phyloP scores from a whole-genome alignment of 371 early-diverging fungal species.

The Thermomucor indicae-seudaticae region DNA sequence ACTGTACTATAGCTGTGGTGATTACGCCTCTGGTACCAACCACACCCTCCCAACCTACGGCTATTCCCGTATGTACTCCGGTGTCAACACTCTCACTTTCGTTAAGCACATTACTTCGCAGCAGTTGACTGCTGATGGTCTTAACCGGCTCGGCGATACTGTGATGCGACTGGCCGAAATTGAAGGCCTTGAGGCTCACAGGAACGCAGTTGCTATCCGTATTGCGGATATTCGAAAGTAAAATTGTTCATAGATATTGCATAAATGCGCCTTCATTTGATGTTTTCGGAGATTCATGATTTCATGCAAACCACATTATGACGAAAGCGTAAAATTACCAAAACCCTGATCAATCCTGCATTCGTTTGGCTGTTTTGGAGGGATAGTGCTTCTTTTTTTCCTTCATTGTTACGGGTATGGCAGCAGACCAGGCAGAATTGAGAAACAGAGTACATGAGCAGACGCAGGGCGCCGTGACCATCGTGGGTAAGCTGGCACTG shows the following conservation, averaged over 20 bases:
- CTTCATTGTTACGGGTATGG: background rate
- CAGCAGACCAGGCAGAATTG: conserved; percentile 3
- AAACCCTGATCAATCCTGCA: too few species aligned
- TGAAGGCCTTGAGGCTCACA: conserved; percentile 94
- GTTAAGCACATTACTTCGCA: conserved; percentile 96
- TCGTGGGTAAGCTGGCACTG: conserved; percentile 10
- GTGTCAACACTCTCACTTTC: conserved; percentile 93
- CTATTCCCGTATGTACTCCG: conserved; percentile 95
- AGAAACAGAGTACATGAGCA: conserved; percentile 6
- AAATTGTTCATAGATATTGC: too few species aligned
- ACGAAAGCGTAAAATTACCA: too few species aligned
- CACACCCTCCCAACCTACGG: conserved; percentile 98
- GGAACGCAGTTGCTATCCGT: conserved; percentile 93
- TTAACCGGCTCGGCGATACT: conserved; percentile 79
- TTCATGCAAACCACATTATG: too few species aligned
- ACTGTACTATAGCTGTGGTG: conserved; percentile 77
- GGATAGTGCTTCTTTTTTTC: conserved; percentile 3
- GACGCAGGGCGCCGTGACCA: conserved; percentile 17
- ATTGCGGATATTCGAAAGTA: conserved; percentile 61
- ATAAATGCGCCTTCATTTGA: too few species aligned
- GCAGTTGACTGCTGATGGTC: conserved; percentile 83
- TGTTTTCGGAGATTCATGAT: too few species aligned
- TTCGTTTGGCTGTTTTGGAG: too few species aligned
- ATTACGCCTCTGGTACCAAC: conserved; percentile 99
- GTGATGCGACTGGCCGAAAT: conserved; percentile 92